These are phyloP conservation scores for Thielaviopsis punctulata DNA, from an alignment of 2,329 filamentous ascomycete genomes.

Conservation along the genomic window DNA sequence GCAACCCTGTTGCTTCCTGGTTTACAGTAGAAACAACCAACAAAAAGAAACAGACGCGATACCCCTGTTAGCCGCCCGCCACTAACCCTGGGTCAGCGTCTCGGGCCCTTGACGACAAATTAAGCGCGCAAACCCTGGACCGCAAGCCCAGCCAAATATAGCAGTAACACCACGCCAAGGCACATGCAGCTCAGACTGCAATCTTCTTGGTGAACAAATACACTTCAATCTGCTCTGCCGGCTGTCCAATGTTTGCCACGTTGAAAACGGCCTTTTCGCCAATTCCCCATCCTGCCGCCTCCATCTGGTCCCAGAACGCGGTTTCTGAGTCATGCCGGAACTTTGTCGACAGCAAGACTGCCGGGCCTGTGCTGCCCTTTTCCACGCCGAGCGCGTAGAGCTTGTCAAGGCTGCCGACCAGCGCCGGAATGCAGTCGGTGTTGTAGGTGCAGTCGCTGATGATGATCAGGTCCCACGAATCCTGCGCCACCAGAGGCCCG, in stretches of 20 bases:
- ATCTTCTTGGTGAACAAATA: conserved; percentile 28
- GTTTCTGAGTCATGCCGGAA: conserved; percentile 36
- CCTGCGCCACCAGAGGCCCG: conserved; percentile 22
- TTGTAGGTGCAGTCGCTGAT: conserved; percentile 47
- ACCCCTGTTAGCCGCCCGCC: neutral
- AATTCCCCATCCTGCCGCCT: conserved; percentile 27
- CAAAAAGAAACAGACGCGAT: neutral
- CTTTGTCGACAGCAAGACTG: conserved; percentile 37
- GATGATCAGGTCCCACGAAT: conserved; percentile 34
- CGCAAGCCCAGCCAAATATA: neutral
- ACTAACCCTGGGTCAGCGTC: neutral
- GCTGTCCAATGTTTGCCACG: conserved; percentile 28
- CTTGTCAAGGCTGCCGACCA: conserved; percentile 35
- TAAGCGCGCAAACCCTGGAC: neutral
- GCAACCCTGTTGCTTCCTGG: too few relatives aligned
- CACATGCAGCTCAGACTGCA: neutral
- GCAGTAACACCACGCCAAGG: neutral
- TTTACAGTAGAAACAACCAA: neutral
- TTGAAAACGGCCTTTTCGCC: conserved; percentile 25
- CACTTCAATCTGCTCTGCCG: conserved; percentile 31
- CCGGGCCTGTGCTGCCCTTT: conserved; percentile 16
- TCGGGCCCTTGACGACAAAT: neutral
- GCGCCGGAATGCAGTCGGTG: conserved; percentile 34
- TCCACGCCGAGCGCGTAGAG: conserved; percentile 23
- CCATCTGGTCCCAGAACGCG: conserved; percentile 30